A percentile compares a stretch with the other conserved stretches of the same genome.
Evolutionary conservation across 1,284 basidiomycete genomes (phyloP).

Genomic region (Anthracocystis setariae): DNA sequence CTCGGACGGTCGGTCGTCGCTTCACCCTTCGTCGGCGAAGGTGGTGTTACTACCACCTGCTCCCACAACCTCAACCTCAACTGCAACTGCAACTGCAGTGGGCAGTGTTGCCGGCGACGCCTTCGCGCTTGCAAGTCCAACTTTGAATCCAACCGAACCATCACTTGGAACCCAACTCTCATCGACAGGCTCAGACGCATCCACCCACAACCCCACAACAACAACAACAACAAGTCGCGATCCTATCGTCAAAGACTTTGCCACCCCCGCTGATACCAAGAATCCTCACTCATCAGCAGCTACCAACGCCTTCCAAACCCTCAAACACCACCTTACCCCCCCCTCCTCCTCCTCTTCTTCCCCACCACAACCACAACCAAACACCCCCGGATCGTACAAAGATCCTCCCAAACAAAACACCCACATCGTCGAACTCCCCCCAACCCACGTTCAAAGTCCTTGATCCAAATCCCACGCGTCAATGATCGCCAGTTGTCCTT

Average conservation of each 20-base stretch:
- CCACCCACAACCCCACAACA: too few relatives aligned
- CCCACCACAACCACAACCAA: slow-evolving; percentile 6
- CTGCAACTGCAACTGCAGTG: slow-evolving; percentile 6
- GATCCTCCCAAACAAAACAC: slow-evolving; percentile 1
- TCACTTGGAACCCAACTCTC: too few relatives aligned
- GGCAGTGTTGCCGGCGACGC: slow-evolving; percentile 19
- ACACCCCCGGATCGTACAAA: too few relatives aligned
- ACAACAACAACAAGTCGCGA: not conserved
- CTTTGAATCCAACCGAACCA: too few relatives aligned
- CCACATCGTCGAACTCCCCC: slow-evolving; percentile 28
- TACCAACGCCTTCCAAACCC: slow-evolving; percentile 18
- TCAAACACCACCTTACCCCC: slow-evolving; percentile 19
- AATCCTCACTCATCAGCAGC: slow-evolving; percentile 13
- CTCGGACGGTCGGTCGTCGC: slow-evolving; percentile 22
- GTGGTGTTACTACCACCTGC: too few relatives aligned
- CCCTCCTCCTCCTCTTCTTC: too few relatives aligned
- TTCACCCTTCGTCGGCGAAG: slow-evolving; percentile 31
- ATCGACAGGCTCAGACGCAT: slow-evolving; percentile 6
- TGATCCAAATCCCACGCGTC: not conserved
- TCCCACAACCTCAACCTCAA: slow-evolving; percentile 4
- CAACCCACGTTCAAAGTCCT: slow-evolving; percentile 29
- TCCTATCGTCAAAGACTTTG: not conserved
- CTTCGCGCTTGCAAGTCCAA: slow-evolving; percentile 19
- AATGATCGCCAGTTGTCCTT: not conserved
- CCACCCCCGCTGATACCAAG: slow-evolving; percentile 2